Conservation (phyloP, 2,329 filamentous ascomycete genomes). For the Pestalotiopsis sp. region DNA sequence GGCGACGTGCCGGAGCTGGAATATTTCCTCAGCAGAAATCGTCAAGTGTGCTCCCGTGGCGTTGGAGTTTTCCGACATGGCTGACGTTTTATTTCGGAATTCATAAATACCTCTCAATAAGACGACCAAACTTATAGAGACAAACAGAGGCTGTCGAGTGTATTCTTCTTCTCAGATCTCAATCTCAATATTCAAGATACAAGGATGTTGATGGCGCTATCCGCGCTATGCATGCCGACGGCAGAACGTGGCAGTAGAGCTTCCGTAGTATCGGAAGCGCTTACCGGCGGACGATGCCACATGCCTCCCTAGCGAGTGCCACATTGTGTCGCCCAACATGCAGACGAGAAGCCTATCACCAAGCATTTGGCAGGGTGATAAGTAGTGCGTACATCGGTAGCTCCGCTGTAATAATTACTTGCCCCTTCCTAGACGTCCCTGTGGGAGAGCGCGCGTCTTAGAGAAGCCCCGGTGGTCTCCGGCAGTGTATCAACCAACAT, state of each 20-base stretch:
- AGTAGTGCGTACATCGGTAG: background rate
- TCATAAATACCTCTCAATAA: background rate
- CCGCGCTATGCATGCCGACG: background rate
- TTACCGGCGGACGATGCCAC: background rate
- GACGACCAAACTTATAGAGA: background rate
- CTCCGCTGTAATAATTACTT: background rate
- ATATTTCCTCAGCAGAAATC: constrained; percentile 23
- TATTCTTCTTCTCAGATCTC: background rate
- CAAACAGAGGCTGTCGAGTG: background rate
- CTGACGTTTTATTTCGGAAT: background rate
- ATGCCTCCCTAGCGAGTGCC: background rate
- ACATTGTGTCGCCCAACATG: background rate
- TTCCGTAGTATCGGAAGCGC: constrained; percentile 1
- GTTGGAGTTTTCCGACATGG: background rate
- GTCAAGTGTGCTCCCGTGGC: constrained; percentile 23
- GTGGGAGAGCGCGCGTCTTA: background rate
- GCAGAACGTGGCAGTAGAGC: background rate
- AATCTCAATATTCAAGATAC: background rate
- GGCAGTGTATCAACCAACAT: background rate
- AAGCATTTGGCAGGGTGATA: background rate
- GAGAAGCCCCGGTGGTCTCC: background rate
- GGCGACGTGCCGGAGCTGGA: constrained; percentile 20
- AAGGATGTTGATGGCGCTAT: constrained; percentile 9
- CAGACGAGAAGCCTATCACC: background rate
- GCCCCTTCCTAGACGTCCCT: background rate